These are phyloP conservation scores for Fusarium longipes DNA, from an alignment of 2,329 filamentous ascomycete genomes.

Conservation along the genomic window DNA sequence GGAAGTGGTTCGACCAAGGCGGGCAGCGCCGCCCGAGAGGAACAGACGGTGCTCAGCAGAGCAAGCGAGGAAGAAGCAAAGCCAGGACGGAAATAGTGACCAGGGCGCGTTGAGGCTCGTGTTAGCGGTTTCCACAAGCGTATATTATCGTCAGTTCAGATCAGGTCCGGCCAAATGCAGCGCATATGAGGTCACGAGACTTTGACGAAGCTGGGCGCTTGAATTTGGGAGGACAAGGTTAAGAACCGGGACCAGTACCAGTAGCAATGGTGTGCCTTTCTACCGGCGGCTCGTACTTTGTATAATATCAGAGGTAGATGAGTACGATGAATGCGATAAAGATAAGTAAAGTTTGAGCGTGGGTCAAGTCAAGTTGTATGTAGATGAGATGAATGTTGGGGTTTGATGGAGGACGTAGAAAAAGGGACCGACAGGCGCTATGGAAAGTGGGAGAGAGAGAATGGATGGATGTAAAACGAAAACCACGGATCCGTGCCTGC, in stretches of 20 bases:
- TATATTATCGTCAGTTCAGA: constrained; percentile 11
- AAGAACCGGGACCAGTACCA: neutral
- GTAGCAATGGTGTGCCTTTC: constrained; percentile 25
- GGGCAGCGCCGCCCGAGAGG: constrained; percentile 33
- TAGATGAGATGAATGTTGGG: constrained; percentile 13
- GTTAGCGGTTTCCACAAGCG: constrained; percentile 28
- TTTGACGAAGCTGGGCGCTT: constrained; percentile 19
- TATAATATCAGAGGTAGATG: neutral
- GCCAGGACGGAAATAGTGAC: constrained; percentile 19
- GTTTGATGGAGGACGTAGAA: constrained; percentile 32
- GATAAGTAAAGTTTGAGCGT: neutral
- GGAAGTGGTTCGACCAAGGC: constrained; percentile 38
- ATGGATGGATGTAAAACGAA: constrained; percentile 30
- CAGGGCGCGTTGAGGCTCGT: constrained; percentile 38
- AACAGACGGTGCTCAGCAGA: constrained; percentile 32
- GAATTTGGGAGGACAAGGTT: constrained; percentile 33
- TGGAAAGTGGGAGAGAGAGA: constrained; percentile 32
- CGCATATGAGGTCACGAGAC: constrained; percentile 37
- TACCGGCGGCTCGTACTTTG: constrained; percentile 14
- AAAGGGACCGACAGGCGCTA: constrained; percentile 28
- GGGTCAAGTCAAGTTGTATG: constrained; percentile 2
- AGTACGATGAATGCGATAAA: neutral
- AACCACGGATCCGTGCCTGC: neutral
- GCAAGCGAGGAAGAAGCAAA: constrained; percentile 15
- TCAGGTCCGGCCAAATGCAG: neutral